These are phyloP conservation scores for Suillus placidus DNA, from an alignment of 768 basidiomycete species.

Conservation along the genomic window DNA sequence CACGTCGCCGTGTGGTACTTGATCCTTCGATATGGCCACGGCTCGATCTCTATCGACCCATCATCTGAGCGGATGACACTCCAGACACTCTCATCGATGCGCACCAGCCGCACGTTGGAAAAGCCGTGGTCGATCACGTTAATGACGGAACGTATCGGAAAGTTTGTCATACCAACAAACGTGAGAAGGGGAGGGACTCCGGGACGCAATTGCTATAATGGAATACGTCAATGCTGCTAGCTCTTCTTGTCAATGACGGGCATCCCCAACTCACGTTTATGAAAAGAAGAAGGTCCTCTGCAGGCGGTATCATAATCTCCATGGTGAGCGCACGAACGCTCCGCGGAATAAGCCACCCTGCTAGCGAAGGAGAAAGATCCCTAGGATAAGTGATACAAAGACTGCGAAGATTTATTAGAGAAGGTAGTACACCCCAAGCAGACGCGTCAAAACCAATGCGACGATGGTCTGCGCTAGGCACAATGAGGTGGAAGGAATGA, in stretches of 20 bases:
- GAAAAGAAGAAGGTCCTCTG: constrained; percentile 47
- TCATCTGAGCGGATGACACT: constrained; percentile 43
- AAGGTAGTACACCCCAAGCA: constrained; percentile 71
- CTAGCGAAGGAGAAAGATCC: constrained; percentile 63
- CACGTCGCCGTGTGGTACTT: constrained; percentile 58
- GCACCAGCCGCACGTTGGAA: constrained; percentile 59
- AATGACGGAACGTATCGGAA: constrained; percentile 41
- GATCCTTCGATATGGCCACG: constrained; percentile 57
- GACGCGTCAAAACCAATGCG: constrained; percentile 69
- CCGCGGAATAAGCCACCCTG: constrained; percentile 69
- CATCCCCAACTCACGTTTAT: constrained; percentile 38
- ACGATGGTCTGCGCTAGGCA: constrained; percentile 45
- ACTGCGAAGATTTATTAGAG: constrained; percentile 51
- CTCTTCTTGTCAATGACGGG: constrained; percentile 1
- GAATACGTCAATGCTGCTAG: constrained; percentile 3
- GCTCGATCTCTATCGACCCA: constrained; percentile 47
- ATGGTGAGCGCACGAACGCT: constrained; percentile 50
- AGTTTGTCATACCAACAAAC: constrained; percentile 59
- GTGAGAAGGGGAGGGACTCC: constrained; percentile 56
- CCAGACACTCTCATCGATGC: constrained; percentile 57
- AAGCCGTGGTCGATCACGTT: constrained; percentile 61
- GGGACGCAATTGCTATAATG: constrained; percentile 55
- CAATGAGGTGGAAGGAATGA: constrained; percentile 54
- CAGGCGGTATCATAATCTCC: constrained; percentile 37
- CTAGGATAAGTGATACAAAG: constrained; percentile 64